Percentiles rank a stretch among this genome's conserved stretches.
These are phyloP conservation scores for Leucogyrophana mollusca DNA, from an alignment of 768 basidiomycete genomes.

Conservation along the genomic window DNA sequence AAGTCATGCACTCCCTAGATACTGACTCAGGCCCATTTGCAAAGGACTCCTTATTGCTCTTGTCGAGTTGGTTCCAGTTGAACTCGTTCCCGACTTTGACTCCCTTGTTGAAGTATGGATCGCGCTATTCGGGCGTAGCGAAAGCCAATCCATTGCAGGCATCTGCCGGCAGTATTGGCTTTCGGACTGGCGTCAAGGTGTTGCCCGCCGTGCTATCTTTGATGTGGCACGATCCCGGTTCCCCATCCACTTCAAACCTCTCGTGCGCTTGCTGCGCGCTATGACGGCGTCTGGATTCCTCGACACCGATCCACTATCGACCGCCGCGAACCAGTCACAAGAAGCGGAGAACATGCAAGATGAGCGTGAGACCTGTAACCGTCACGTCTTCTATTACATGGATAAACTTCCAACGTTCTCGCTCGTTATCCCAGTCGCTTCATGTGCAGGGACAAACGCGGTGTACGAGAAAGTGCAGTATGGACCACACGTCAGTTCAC, in stretches of 20 bases:
- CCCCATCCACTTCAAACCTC: slow-evolving; percentile 71
- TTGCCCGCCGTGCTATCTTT: slow-evolving; percentile 74
- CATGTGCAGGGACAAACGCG: slow-evolving; percentile 66
- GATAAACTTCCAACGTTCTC: slow-evolving; percentile 70
- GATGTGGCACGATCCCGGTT: slow-evolving; percentile 82
- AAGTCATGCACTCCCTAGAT: background rate
- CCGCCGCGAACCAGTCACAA: slow-evolving; percentile 41
- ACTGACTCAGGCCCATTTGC: slow-evolving; percentile 5
- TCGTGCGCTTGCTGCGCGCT: slow-evolving; percentile 70
- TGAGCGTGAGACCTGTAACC: slow-evolving; percentile 59
- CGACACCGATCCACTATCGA: slow-evolving; percentile 67
- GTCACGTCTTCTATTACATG: slow-evolving; percentile 76
- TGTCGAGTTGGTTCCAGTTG: slow-evolving; percentile 71
- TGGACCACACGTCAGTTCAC: slow-evolving; percentile 43
- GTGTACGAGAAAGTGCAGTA: slow-evolving; percentile 69
- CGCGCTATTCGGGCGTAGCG: slow-evolving; percentile 73
- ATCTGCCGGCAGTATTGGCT: slow-evolving; percentile 86
- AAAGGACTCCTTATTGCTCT: slow-evolving; percentile 75
- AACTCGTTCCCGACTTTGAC: slow-evolving; percentile 75
- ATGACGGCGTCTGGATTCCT: slow-evolving; percentile 78
- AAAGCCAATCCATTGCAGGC: slow-evolving; percentile 56
- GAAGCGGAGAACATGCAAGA: slow-evolving; percentile 39
- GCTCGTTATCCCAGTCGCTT: slow-evolving; percentile 62
- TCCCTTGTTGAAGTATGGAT: slow-evolving; percentile 75
- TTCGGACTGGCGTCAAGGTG: slow-evolving; percentile 65